Evolutionary conservation across 148 eudicot species (phyloP), one percentile per base, ranked within the genome.

Genomic region (Rhododendron simsii): DNA sequence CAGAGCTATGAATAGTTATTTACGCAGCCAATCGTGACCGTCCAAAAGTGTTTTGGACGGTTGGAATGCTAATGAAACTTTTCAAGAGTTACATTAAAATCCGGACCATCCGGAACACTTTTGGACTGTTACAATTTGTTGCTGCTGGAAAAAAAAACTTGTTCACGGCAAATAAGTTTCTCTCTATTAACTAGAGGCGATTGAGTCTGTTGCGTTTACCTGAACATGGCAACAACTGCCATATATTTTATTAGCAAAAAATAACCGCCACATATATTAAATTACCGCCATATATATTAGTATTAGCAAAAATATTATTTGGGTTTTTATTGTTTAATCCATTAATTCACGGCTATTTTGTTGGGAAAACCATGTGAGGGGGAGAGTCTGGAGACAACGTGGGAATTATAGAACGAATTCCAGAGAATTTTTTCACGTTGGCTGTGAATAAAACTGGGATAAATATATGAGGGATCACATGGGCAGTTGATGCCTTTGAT

Each of bases 401-500:
- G 71, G 71, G 18, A 71, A 26, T 10, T 13, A 10, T 71, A 11
- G 16, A 71, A 28, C 30, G 18, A 71, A 11, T 50, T 88, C 37
- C 78, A 80, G 87, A 85, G 81, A 83, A 83, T 78, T 53, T 48
- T n/a, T 41, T 59, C 57, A 82, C 53, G 78, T 78, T 85, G 85
- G 81, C 35, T 26, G 71, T 63, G 71, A 63, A 1, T n/a, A 55
- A 41, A 55, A 71, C 30, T 12, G 15, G 37, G 2, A n/a, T 10
- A 51, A 88, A 78, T 55, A 50, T 41, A 16, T 14, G 86, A 87
- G 82, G 57, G 50, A 18, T 85, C 82, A 89, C 91, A 91, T 91
- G 94, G 89, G 91, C 91, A 86, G 84, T 90, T 85, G 93, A 87
- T 88, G 74, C 88, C 73, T 74, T 76, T 10, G 41, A 71, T 84